phyloP scores from a whole-genome alignment of 805 yeast species.

The Tetrapisispora fleetii region DNA sequence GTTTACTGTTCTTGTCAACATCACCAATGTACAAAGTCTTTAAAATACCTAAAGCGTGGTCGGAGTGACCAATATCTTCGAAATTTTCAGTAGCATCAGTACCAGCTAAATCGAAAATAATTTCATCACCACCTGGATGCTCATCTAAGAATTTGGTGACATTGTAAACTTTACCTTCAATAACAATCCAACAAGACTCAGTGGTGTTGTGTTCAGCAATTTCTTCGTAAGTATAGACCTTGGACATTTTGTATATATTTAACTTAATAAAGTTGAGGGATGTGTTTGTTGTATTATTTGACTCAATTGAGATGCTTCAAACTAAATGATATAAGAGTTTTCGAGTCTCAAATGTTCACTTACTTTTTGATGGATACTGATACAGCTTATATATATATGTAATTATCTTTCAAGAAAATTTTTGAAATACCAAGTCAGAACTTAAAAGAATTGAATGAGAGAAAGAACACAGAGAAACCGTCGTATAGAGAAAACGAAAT shows the following conservation, averaged over 20 bases:
- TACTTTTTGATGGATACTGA: not conserved
- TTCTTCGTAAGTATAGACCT: conserved; percentile 53
- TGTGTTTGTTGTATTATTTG: too few species aligned
- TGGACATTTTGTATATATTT: conserved; percentile 31
- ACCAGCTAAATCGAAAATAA: conserved; percentile 70
- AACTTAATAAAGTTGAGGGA: too few species aligned
- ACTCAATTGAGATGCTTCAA: too few species aligned
- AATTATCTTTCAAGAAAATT: not conserved
- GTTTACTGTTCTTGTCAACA: conserved; percentile 52
- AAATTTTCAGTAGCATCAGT: conserved; percentile 74
- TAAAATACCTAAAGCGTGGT: conserved; percentile 79
- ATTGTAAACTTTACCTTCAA: conserved; percentile 76
- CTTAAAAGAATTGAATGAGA: not conserved
- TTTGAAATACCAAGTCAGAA: not conserved
- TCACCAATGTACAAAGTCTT: conserved; percentile 64
- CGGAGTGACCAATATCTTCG: conserved; percentile 95
- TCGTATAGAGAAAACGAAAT: too few species aligned
- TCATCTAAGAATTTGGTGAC: conserved; percentile 51
- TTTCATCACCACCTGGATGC: conserved; percentile 79
- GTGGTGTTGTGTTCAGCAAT: conserved; percentile 63
- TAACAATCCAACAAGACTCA: conserved; percentile 75
- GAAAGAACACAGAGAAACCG: not conserved
- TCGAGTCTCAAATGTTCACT: too few species aligned
- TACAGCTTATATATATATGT: not conserved
- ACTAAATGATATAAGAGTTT: too few species aligned